Percentiles rank a stretch among this genome's conserved stretches.
These are phyloP conservation scores for Colletotrichum sp. DNA, from an alignment of 2,329 filamentous ascomycete genomes.

Conservation along the genomic window DNA sequence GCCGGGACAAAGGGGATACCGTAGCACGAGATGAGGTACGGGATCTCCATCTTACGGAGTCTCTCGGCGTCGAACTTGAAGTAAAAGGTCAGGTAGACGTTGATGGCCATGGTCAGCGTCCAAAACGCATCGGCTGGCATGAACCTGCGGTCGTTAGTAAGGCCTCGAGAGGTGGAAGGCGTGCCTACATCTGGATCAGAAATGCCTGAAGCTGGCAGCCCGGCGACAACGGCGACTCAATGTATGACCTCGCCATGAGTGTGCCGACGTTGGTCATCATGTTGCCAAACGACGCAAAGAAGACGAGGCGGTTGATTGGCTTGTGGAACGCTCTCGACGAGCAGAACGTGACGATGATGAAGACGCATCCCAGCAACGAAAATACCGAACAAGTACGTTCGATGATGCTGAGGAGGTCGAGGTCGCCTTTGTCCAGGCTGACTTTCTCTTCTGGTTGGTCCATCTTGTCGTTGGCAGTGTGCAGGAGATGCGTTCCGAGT, in stretches of 20 bases:
- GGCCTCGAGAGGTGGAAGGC: conserved; percentile 28
- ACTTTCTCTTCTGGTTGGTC: background rate
- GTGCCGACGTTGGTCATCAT: conserved; percentile 79
- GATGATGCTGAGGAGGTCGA: conserved; percentile 61
- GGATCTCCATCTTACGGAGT: conserved; percentile 71
- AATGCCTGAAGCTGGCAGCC: conserved; percentile 77
- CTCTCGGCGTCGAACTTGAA: conserved; percentile 69
- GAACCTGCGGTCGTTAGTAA: conserved; percentile 59
- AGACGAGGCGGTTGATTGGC: conserved; percentile 85
- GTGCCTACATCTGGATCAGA: conserved; percentile 78
- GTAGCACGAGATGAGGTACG: conserved; percentile 73
- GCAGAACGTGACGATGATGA: conserved; percentile 75
- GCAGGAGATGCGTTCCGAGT: background rate
- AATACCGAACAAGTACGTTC: conserved; percentile 73
- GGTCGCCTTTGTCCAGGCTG: conserved; percentile 34
- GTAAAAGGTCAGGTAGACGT: conserved; percentile 84
- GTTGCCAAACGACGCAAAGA: conserved; percentile 84
- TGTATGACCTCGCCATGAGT: conserved; percentile 69
- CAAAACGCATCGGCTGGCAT: conserved; percentile 77
- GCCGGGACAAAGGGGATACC: conserved; percentile 74
- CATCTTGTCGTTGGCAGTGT: background rate
- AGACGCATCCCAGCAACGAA: conserved; percentile 71
- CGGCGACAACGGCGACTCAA: conserved; percentile 50
- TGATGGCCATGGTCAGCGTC: conserved; percentile 83
- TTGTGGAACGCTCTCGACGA: conserved; percentile 76